Conservation (phyloP, 192 early-diverging fungal species). For the Entomortierella beljakovae region DNA sequence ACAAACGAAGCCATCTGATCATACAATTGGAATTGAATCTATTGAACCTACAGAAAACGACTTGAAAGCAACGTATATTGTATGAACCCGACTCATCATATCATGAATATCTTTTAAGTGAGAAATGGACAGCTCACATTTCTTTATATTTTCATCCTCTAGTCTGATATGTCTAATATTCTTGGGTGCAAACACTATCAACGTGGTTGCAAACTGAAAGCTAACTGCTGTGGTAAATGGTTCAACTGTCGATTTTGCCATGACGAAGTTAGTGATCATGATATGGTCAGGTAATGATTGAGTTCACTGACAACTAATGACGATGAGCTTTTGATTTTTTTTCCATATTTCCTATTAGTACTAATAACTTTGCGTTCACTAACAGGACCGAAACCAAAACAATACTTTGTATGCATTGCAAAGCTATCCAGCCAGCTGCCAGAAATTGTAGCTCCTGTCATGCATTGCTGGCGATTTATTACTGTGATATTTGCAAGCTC, state of each 20-base stretch:
- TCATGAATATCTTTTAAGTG: too few species aligned
- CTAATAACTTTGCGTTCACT: background rate
- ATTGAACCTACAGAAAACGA: constrained; percentile 60
- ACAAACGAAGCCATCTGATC: constrained; percentile 15
- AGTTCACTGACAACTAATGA: background rate
- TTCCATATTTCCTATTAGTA: background rate
- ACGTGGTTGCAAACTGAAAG: constrained; percentile 77
- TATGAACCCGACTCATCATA: constrained; percentile 15
- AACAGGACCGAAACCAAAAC: constrained; percentile 64
- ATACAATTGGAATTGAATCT: constrained; percentile 35
- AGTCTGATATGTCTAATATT: constrained; percentile 7
- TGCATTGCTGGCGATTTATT: constrained; percentile 80
- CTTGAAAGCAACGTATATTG: constrained; percentile 58
- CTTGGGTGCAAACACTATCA: constrained; percentile 88
- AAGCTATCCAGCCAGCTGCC: constrained; percentile 79
- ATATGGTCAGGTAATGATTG: constrained; percentile 71
- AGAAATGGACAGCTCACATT: too few species aligned
- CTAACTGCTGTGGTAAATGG: constrained; percentile 85
- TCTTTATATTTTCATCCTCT: background rate
- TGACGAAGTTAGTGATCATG: constrained; percentile 81
- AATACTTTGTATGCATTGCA: constrained; percentile 97
- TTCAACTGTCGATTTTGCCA: constrained; percentile 87
- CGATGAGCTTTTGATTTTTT: background rate
- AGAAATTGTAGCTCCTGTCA: constrained; percentile 81
- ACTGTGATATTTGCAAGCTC: constrained; percentile 89